Percentiles rank a stretch among this genome's conserved stretches.
These are phyloP conservation scores for Rhizopogon roseolus DNA, from an alignment of 768 basidiomycete genomes.

Conservation along the genomic window DNA sequence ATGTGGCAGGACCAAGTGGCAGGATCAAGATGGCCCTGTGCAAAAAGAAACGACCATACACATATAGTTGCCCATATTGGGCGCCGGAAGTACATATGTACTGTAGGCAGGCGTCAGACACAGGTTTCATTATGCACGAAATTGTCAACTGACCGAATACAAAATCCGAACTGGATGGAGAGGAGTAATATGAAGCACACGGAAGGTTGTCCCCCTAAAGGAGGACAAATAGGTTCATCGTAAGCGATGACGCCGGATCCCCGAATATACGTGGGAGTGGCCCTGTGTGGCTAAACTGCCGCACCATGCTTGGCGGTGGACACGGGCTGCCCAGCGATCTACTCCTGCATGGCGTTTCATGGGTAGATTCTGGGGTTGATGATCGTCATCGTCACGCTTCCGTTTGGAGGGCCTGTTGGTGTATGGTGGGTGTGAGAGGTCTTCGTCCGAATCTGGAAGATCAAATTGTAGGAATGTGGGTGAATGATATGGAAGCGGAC, in stretches of 20 bases:
- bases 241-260: not conserved
- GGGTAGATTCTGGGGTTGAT: constrained; percentile 5
- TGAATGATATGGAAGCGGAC: constrained; percentile 65
- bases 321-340: constrained; percentile 16
- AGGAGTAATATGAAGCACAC: not conserved
- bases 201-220: not conserved
- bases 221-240: not conserved
- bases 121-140: not conserved
- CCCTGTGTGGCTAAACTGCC: not conserved
- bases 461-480: constrained; percentile 68
- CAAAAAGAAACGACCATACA: too few species aligned
- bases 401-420: constrained; percentile 50
- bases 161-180: not conserved
- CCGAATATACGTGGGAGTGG: not conserved
- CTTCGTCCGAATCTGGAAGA: constrained; percentile 62
- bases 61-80: too few species aligned
- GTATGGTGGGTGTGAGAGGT: constrained; percentile 68
- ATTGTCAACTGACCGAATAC: not conserved
- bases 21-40: not conserved
- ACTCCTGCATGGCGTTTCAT: constrained; percentile 21
- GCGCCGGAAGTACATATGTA: too few species aligned
- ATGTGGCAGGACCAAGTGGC: not conserved
- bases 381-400: constrained; percentile 34
- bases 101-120: too few species aligned
- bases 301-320: constrained; percentile 6